Conservation (phyloP, 768 basidiomycete species). For the Chalciporus chontae region DNA sequence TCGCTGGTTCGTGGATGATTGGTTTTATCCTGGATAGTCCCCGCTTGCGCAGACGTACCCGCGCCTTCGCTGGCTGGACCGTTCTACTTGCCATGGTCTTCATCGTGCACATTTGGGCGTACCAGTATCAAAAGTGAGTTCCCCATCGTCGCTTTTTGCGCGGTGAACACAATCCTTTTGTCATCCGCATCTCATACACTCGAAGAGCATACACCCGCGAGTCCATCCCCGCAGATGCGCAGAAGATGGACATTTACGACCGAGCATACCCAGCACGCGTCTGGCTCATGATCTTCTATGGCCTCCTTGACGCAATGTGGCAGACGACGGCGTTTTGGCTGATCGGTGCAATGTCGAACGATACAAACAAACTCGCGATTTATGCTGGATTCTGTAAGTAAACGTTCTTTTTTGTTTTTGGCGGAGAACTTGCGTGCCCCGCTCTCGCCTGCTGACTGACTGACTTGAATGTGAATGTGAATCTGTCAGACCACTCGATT, state of each 20-base stretch:
- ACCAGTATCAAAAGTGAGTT: slow-evolving; percentile 64
- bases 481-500: slow-evolving; percentile 56
- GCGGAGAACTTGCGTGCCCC: too few species aligned
- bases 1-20: slow-evolving; percentile 66
- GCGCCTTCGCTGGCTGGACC: slow-evolving; percentile 65
- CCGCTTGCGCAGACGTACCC: slow-evolving; percentile 52
- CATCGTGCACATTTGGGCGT: slow-evolving; percentile 70
- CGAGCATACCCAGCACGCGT: slow-evolving; percentile 32
- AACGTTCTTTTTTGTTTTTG: slow-evolving; percentile 45
- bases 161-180: not conserved
- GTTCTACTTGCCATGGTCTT: slow-evolving; percentile 61
- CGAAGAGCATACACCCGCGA: slow-evolving; percentile 54
- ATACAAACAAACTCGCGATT: slow-evolving; percentile 71
- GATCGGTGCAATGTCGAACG: slow-evolving; percentile 82
- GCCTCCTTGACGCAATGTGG: slow-evolving; percentile 77
- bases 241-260: slow-evolving; percentile 53
- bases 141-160: not conserved
- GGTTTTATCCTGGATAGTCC: slow-evolving; percentile 61
- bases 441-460: too few species aligned
- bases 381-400: slow-evolving; percentile 74
- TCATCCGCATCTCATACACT: not conserved
- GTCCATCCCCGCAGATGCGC: slow-evolving; percentile 37
- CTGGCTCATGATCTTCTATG: slow-evolving; percentile 64
- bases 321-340: slow-evolving; percentile 77
- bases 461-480: not conserved